These are phyloP conservation scores for Capsella rubella DNA, from an alignment of 441 rosid species.

Conservation along the genomic window DNA sequence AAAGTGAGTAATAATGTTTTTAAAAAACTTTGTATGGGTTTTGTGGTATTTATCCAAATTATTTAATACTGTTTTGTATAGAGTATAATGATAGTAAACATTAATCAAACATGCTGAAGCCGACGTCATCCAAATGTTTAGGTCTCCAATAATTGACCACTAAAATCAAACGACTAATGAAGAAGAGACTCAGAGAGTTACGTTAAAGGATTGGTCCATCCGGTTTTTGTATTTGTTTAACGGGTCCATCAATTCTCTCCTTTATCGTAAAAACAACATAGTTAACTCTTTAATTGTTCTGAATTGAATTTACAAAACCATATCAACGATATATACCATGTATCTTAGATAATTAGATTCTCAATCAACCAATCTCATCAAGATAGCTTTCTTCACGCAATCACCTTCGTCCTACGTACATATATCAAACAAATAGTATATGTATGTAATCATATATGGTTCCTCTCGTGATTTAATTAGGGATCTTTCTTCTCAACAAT, in stretches of 20 bases:
- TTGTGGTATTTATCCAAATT: background rate
- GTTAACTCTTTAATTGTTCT: background rate
- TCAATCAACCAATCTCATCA: background rate
- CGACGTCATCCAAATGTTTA: conserved; percentile 12
- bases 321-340: too few species aligned
- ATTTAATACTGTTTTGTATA: background rate
- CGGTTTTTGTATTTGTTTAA: background rate
- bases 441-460: background rate
- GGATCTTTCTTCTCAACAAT: background rate
- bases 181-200: background rate
- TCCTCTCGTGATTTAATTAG: background rate
- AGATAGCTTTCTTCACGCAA: conserved; percentile 37
- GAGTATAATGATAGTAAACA: background rate
- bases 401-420: background rate
- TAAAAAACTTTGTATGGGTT: background rate
- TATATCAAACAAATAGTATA: too few species aligned
- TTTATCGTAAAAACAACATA: background rate
- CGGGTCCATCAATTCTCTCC: conserved; percentile 33
- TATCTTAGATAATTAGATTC: background rate
- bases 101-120: conserved; percentile 30
- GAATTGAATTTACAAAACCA: background rate
- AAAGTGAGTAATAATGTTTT: background rate
- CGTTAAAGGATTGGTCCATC: conserved; percentile 15
- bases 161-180: conserved; percentile 31
- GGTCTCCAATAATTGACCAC: conserved; percentile 35